A percentile compares a stretch with the other conserved stretches of the same genome.
Evolutionary conservation across 441 rosid species (phyloP).

Genomic region (Melastoma candidum): DNA sequence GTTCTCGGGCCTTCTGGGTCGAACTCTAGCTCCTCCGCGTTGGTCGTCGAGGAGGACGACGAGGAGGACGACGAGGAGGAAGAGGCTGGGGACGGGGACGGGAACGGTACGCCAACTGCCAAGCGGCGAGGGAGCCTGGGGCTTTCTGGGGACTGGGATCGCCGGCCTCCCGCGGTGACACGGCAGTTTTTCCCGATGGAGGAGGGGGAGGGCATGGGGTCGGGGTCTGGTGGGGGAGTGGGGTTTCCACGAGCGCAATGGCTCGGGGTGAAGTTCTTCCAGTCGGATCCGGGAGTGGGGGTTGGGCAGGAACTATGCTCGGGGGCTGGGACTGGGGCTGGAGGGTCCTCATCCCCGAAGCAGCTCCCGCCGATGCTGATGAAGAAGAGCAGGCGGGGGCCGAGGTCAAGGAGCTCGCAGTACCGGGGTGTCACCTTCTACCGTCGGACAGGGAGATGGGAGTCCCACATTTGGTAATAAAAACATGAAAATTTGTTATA

Average conservation of each 20-base stretch:
- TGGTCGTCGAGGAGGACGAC: no score
- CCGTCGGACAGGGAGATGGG: constrained; percentile 94
- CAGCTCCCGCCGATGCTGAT: constrained; percentile 14
- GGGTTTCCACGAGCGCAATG: constrained; percentile 24
- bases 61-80: no score
- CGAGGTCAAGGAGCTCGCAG: constrained; percentile 83
- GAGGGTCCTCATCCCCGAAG: constrained; percentile 21
- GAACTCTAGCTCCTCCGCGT: no score
- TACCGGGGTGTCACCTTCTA: constrained; percentile 91
- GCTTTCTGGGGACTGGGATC: neutral
- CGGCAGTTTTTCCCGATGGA: constrained; percentile 37
- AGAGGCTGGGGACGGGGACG: no score
- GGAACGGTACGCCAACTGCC: no score
- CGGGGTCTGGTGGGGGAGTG: constrained; percentile 24
- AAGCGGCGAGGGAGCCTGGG: no score
- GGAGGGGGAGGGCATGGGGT: constrained; percentile 2
- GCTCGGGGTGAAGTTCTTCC: no score
- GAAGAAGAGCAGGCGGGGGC: constrained; percentile 84
- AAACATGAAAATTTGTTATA: no score
- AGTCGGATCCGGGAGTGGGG: neutral
- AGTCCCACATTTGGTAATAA: constrained; percentile 78
- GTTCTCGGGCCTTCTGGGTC: no score
- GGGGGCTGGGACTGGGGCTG: constrained; percentile 16
- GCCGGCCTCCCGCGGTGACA: constrained; percentile 11
- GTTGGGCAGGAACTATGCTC: neutral